Base-by-base conservation (phyloP, 2,329 filamentous ascomycete species). In the Tricladium varicosporioides region DNA sequence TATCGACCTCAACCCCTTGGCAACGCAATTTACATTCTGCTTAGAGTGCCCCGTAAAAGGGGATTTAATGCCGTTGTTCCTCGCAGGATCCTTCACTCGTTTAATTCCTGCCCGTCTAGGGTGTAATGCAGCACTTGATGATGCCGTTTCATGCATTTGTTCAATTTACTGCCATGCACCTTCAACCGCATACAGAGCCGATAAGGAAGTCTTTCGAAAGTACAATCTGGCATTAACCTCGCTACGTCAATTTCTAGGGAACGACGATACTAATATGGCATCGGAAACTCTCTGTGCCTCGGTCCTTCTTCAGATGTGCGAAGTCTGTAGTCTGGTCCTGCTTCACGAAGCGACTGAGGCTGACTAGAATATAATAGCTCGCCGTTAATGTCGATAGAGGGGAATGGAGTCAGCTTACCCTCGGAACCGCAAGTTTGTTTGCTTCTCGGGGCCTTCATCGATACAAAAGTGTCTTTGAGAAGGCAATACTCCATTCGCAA, bases 221-320 rank as follows among this genome's bases (percentile, higher is more conserved):
- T 62, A 63, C 32, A 33, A 54, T 11, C 53, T 42, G 44, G 62
- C 60, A 14, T 32, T 63, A 13, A 27, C 16, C 5, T 59, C 60
- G 5, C 40, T 62, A 10, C 55, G 48, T 18, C 13, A 15, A 5
- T 58, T 31, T 44, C 40, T 62, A 1, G 22, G 19, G 10, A 49
- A 62, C 31, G 9, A 13, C 11, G 1, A 2, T 46, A 13, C 55
- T 2, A 22, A 53, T 3, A 47, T 58, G 40, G 48, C 52, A 19
- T 40, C 60, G 11, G 58, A 62, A 44, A 60, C 58, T 2, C 36
- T 62, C 33, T 63, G 62, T 45, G 58, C 60, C 15, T 62, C 62
- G 11, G 54, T 64, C 27, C 40, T 62, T 11, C 32, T 63, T 14
- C 60, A 64, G 19, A 45, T 61, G 13, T 61, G 55, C 18, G 60